Percentiles rank a stretch among this genome's conserved stretches.
Conservation (phyloP, 208 protist genomes). For the Trypanosoma platydactyli region DNA sequence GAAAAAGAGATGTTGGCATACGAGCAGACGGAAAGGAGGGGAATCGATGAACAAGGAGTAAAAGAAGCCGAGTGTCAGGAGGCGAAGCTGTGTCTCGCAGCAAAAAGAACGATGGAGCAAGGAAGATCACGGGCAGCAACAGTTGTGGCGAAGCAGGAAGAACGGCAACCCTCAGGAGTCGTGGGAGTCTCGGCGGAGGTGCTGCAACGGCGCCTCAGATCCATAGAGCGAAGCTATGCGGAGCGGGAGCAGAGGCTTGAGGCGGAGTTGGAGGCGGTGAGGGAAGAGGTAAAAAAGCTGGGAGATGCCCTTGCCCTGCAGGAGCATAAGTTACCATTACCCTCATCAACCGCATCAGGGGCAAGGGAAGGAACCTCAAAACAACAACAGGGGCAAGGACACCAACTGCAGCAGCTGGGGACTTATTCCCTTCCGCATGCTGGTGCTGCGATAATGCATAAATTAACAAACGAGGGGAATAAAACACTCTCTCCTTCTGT, state of each 20-base stretch:
- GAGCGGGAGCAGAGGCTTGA: slow-evolving; percentile 23
- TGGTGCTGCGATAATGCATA: background rate
- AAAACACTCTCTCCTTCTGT: slow-evolving; percentile 1
- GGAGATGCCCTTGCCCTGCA: slow-evolving; percentile 4
- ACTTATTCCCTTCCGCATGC: background rate
- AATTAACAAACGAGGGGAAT: background rate
- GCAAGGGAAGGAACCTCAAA: slow-evolving; percentile 2
- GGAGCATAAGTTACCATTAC: slow-evolving; percentile 1
- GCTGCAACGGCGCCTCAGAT: slow-evolving; percentile 14
- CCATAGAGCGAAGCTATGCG: slow-evolving; percentile 15
- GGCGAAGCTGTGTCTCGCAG: background rate
- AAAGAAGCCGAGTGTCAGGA: background rate
- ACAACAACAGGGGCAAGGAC: slow-evolving; percentile 5
- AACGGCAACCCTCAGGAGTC: background rate
- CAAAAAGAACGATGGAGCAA: slow-evolving; percentile 12
- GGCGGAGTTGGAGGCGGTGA: slow-evolving; percentile 20
- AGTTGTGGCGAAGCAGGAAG: slow-evolving; percentile 9
- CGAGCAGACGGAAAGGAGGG: slow-evolving; percentile 34
- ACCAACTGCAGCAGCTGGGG: background rate
- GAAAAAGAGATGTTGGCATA: slow-evolving; percentile 65
- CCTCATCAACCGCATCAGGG: background rate
- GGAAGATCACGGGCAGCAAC: background rate
- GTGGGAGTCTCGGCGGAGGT: slow-evolving; percentile 9
- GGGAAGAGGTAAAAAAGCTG: slow-evolving; percentile 4
- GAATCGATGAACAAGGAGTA: slow-evolving; percentile 26